Evolutionary conservation across 73 alveolate genomes (phyloP), one percentile per base, ranked within the genome.

Genomic region (Paramecium sexaurelia): DNA sequence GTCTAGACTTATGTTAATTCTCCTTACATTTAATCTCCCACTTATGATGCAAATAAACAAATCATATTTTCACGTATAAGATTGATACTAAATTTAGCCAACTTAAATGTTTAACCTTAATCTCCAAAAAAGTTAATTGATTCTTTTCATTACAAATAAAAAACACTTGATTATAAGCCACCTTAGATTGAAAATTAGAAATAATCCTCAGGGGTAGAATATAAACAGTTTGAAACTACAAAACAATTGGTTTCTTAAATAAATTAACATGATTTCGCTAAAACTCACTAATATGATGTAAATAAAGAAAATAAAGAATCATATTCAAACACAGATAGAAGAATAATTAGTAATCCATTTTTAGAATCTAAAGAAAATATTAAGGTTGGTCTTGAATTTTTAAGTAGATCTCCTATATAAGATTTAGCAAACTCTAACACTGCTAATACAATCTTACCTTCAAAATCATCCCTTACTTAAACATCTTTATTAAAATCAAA

Each of bases 311-410:
- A 41, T 41, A 51, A 51, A 3, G 67, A 51, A 51, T 7, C n/a
- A 45, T 11, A 78, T 33, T 22, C 75, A 4, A 78, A 78, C 22
- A 78, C 90, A 8, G 90, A 78, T 22, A 78, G 90, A 33, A 78
- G 71, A 40, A 78, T 45, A 22, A 8, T 11, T 0, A 61, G 26
- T 26, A 61, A 40, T 11, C 45, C 90, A 43, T 41, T 78, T 17
- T 78, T 36, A 78, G 90, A 78, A 43, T 78, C 90, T 9, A 39
- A 40, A 20, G 68, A 78, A 13, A 41, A 41, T 15, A 45, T 41
- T 40, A 78, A 61, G 13, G 26, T 71, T 15, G 86, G 86, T n/a
- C 29, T 35, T 10, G 86, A 71, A 33, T 71, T 35, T 19, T 37
- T 71, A 36, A 71, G 86, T 36, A 71, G 55, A 71, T 71, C 86